Base-by-base conservation (phyloP, 2,329 filamentous ascomycete genomes). In the Nannizziopsis barbatae region DNA sequence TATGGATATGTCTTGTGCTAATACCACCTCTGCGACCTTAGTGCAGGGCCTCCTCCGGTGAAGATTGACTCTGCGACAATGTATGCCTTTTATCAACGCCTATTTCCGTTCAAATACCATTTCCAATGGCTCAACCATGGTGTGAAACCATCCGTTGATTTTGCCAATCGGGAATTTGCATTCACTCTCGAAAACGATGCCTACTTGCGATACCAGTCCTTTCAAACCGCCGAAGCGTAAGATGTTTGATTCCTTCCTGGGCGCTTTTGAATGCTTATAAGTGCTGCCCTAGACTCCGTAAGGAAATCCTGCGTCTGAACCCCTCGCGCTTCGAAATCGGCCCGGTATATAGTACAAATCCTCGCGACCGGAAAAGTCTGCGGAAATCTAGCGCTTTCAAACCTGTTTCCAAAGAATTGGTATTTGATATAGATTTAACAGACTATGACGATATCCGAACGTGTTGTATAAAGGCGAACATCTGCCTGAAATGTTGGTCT, bases 41-140 rank as follows among this genome's bases (percentile, higher is more conserved):
- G 59, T 46, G 53, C 59, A 42, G 58, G 53, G 4, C 58, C 65
- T 32, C 76, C 65, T 14, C 60, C 65, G 27, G 64, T 68, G 6
- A 65, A 67, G 58, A 84, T 80, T 35, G 86, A 95, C 57, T 81
- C 86, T 1, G 86, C 89, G 60, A 77, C 93, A 9, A 88, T 96
- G 80, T 80, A 85, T 58, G 86, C 84, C 55, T 98, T 95, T 71
- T 98, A 98, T 65, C 86, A 94, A 62, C 86, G 92, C 42, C 75
- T 98, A 33, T 96, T 96, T 59, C 92, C 92, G 3, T 98, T 94
- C 75, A 81, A 89, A 51, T 84, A 86, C 53, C 80, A 96, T 15
- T 98, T 95, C 68, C 89, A 95, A 65, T 98, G 92, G 92, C 79
- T 98, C 42, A 98, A 96, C 63, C 92, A 96, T 67, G 86, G 86